Evolutionary conservation across 768 basidiomycete genomes (phyloP).

Genomic region (Jaapia argillacea): DNA sequence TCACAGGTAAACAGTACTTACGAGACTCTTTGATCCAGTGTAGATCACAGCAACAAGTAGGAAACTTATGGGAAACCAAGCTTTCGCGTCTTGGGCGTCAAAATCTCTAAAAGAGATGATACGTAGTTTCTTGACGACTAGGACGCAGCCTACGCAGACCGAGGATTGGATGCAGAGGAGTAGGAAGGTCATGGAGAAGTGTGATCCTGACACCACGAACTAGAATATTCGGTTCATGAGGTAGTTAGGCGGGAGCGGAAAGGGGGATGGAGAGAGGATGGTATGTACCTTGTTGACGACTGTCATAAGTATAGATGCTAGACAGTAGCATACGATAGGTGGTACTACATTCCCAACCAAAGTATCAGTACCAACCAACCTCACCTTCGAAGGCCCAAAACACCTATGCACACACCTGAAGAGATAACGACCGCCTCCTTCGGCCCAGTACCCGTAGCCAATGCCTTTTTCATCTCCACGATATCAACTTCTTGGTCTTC

Average conservation of each 20-base stretch:
- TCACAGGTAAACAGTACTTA: no score
- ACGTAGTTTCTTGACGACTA: slow-evolving; percentile 58
- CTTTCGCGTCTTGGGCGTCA: slow-evolving; percentile 72
- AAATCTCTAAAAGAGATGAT: slow-evolving; percentile 82
- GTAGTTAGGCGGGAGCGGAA: neutral
- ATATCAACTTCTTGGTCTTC: slow-evolving; percentile 28
- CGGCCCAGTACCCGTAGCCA: slow-evolving; percentile 26
- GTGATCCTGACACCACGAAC: slow-evolving; percentile 89
- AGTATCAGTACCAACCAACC: neutral
- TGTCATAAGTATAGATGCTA: slow-evolving; percentile 94
- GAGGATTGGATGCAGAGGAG: slow-evolving; percentile 84
- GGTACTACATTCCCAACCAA: slow-evolving; percentile 37
- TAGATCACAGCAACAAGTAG: slow-evolving; percentile 93
- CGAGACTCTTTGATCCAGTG: slow-evolving; percentile 94
- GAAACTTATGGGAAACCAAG: slow-evolving; percentile 93
- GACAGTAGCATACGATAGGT: slow-evolving; percentile 82
- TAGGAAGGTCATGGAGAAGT: slow-evolving; percentile 97
- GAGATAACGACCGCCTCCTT: slow-evolving; percentile 16
- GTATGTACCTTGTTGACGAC: slow-evolving; percentile 80
- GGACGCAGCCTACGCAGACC: slow-evolving; percentile 79
- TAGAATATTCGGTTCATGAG: slow-evolving; percentile 19
- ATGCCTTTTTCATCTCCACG: slow-evolving; percentile 44
- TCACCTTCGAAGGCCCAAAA: neutral
- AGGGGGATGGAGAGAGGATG: neutral
- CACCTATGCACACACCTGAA: slow-evolving; percentile 7